Evolutionary conservation across 805 yeast species (phyloP).

Genomic region (Barnettozyma sp.): DNA sequence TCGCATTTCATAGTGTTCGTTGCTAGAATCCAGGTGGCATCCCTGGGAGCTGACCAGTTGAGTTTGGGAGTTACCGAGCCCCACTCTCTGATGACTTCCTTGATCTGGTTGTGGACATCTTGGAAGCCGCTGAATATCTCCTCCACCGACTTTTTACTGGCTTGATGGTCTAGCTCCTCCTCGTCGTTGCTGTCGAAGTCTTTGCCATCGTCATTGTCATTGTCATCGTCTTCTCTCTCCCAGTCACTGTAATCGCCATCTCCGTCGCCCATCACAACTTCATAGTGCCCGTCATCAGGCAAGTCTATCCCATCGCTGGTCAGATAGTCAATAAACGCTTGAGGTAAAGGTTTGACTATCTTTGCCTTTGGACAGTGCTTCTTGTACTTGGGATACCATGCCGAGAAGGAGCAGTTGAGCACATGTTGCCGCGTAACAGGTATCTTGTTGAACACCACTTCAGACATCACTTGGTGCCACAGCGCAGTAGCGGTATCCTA

Average conservation of each 20-base stretch:
- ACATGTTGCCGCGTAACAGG: slow-evolving; percentile 35
- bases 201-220: slow-evolving; percentile 12
- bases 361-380: slow-evolving; percentile 42
- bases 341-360: slow-evolving; percentile 53
- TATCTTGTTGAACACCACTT: slow-evolving; percentile 21
- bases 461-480: slow-evolving; percentile 2
- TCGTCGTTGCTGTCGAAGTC: no score
- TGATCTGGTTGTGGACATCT: slow-evolving; percentile 52
- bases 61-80: slow-evolving; percentile 78
- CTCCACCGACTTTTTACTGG: slow-evolving; percentile 12
- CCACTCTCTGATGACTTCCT: slow-evolving; percentile 36
- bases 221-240: slow-evolving; percentile 39
- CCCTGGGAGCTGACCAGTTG: slow-evolving; percentile 97
- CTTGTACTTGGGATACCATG: slow-evolving; percentile 52
- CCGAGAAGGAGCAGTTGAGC: slow-evolving; percentile 45
- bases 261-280: slow-evolving; percentile 33
- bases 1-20: slow-evolving; percentile 69
- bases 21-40: slow-evolving; percentile 86
- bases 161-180: no score
- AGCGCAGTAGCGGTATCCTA: no score
- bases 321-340: slow-evolving; percentile 51
- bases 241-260: slow-evolving; percentile 72
- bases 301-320: slow-evolving; percentile 62
- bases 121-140: slow-evolving; percentile 38
- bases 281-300: slow-evolving; percentile 40